phyloP scores from a whole-genome alignment of 2,329 filamentous ascomycete genomes.

The Penicillium frequentans region DNA sequence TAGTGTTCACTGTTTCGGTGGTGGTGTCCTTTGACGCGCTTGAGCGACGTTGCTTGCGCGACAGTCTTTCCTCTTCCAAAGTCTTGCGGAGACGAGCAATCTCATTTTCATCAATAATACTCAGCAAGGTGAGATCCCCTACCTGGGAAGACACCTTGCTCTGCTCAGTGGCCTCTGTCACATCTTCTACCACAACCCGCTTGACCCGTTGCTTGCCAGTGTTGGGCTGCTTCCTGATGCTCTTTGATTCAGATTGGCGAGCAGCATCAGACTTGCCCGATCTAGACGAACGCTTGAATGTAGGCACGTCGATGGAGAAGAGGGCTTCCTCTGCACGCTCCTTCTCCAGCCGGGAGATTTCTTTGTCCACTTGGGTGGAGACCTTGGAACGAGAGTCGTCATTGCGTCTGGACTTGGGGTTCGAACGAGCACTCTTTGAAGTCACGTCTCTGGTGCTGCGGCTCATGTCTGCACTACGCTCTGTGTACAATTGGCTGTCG shows the following conservation, averaged over 20 bases:
- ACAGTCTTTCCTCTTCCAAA: conserved; percentile 55
- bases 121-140: conserved; percentile 54
- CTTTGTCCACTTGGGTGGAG: conserved; percentile 37
- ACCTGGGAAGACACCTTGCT: conserved; percentile 28
- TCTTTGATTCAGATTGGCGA: conserved; percentile 21
- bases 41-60: conserved; percentile 42
- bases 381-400: conserved; percentile 32
- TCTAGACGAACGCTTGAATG: conserved; percentile 23
- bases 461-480: conserved; percentile 28
- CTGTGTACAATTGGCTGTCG: conserved; percentile 34
- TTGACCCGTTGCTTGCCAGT: conserved; percentile 42
- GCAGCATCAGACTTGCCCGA: conserved; percentile 17
- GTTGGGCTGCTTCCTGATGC: conserved; percentile 34
- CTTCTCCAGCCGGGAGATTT: conserved; percentile 37
- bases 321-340: conserved; percentile 40
- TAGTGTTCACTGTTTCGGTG: conserved; percentile 41
- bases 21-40: conserved; percentile 31
- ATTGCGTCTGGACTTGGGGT: conserved; percentile 23
- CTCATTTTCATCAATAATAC: conserved; percentile 53
- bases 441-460: conserved; percentile 32
- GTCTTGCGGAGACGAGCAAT: conserved; percentile 56
- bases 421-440: conserved; percentile 29
- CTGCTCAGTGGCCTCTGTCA: conserved; percentile 31
- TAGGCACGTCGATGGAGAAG: conserved; percentile 37
- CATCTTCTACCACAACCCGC: conserved; percentile 37